Base-by-base conservation (phyloP, 441 rosid species). In the Daphne laureola region DNA sequence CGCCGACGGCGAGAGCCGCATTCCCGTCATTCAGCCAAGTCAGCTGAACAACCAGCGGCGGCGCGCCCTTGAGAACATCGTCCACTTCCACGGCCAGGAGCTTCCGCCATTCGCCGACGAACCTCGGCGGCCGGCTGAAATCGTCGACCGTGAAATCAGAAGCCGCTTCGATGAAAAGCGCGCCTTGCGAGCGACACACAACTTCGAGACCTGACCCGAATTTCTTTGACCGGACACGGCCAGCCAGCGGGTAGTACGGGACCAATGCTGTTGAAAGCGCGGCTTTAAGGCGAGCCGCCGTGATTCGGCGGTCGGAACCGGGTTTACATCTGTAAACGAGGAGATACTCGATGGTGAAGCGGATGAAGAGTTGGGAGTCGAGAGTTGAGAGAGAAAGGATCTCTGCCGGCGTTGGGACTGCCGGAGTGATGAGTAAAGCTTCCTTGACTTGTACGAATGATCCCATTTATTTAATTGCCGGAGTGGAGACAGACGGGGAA, bases 331-430 rank as follows among this genome's bases (percentile, higher is more conserved):
- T 57, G 70, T 69, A 90, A 45, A 82, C 66, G 41, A 86, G 61
- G 51, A 90, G 87, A 62, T 80, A 86, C 46, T 90, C 97, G 2
- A 80, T 56, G 44, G 93, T 82, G 78, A 86, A 90, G 23, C 97
- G 93, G 18, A 86, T 72, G 60, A 90, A 90, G 55, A 78, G 92
- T 66, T 90, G 97, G 31, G 97, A 84, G 64, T 90, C 97, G 21
- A 90, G 80, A 59, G 88, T 72, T 8, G 95, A 90, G 44, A 90
- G 87, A 43, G 85, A 27, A 18, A 90, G 79, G 50, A 84, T 49
- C 9, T 65, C 53, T 50, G 68, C 38, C 8, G 95, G 93, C 14
- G 90, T 86, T 44, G 83, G 69, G 44, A 73, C 81, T 16, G 77
- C 53, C 14, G 97, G 95, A 12, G 73, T 59, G 41, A 90, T 62